phyloP scores from a whole-genome alignment of 2,329 filamentous ascomycete genomes.

The Fusarium sulawesiense region DNA sequence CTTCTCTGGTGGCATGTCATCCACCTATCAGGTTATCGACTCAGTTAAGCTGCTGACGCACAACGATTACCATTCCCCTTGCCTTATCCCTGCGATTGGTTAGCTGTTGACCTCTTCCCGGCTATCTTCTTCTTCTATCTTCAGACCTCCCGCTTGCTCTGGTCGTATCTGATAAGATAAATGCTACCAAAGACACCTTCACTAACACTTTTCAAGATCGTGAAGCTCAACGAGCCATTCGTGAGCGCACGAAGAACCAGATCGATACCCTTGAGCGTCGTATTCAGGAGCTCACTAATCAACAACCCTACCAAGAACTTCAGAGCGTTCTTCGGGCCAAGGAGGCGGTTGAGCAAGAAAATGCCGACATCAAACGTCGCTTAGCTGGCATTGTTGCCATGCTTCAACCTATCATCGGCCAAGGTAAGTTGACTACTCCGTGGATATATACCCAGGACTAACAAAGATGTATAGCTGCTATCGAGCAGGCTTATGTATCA shows the following conservation, averaged over 20 bases:
- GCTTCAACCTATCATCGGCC: constrained; percentile 67
- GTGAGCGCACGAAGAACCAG: constrained; percentile 82
- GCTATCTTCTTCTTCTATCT: constrained; percentile 9
- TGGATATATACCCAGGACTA: neutral
- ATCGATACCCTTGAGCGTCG: constrained; percentile 79
- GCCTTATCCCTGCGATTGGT: neutral
- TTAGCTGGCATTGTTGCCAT: constrained; percentile 73
- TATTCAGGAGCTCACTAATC: constrained; percentile 80
- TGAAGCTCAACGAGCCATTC: constrained; percentile 86
- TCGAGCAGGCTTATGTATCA: constrained; percentile 50
- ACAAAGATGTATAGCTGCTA: constrained; percentile 35
- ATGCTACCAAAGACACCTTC: neutral
- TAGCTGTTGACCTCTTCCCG: neutral
- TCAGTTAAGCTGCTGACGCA: constrained; percentile 2
- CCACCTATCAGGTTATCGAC: neutral
- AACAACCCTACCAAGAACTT: constrained; percentile 86
- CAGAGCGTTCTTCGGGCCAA: constrained; percentile 80
- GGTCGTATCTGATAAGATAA: constrained; percentile 14
- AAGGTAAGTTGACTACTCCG: constrained; percentile 35
- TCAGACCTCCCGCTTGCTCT: neutral
- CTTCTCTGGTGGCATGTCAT: neutral
- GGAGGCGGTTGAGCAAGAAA: constrained; percentile 81
- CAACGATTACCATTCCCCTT: neutral
- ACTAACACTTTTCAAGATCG: constrained; percentile 67
- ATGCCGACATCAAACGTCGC: constrained; percentile 78